These are phyloP conservation scores for Kodamaea kaohsiungensis DNA, from an alignment of 805 yeast species.

Conservation along the genomic window DNA sequence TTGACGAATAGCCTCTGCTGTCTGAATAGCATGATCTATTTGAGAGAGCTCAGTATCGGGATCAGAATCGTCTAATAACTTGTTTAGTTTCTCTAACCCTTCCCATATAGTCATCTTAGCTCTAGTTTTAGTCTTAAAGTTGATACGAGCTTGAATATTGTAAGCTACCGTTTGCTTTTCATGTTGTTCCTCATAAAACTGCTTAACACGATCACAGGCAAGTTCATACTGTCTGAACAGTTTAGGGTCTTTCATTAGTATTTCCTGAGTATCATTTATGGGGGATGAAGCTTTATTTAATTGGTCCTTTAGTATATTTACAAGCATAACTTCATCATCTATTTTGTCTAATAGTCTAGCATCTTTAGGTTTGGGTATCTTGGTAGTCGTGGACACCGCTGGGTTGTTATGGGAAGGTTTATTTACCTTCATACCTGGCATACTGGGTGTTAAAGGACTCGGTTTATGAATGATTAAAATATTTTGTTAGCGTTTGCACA, in stretches of 20 bases:
- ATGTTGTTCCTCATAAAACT: conserved; percentile 68
- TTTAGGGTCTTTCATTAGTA: conserved; percentile 31
- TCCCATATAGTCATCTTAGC: conserved; percentile 75
- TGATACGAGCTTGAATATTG: conserved; percentile 68
- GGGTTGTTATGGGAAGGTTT: not conserved
- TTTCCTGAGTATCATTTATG: conserved; percentile 19
- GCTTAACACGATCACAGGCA: conserved; percentile 67
- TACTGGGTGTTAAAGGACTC: not conserved
- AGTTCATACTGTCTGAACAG: conserved; percentile 65
- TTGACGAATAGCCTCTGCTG: conserved; percentile 70
- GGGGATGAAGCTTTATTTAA: conserved; percentile 8
- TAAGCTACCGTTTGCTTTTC: conserved; percentile 70
- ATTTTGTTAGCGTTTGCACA: not conserved
- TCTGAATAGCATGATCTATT: conserved; percentile 73
- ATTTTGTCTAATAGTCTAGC: conserved; percentile 15
- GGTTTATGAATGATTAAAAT: not conserved
- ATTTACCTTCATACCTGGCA: conserved; percentile 1
- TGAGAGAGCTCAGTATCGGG: conserved; percentile 77
- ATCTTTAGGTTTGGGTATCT: not conserved
- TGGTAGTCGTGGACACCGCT: not conserved
- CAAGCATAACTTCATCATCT: conserved; percentile 21
- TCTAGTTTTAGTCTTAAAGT: conserved; percentile 65
- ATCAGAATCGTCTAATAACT: conserved; percentile 67
- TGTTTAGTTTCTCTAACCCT: conserved; percentile 60
- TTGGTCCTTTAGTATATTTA: conserved; percentile 17